Evolutionary conservation across 192 early-diverging fungal species (phyloP).

Genomic region (Kappamyces sp.): DNA sequence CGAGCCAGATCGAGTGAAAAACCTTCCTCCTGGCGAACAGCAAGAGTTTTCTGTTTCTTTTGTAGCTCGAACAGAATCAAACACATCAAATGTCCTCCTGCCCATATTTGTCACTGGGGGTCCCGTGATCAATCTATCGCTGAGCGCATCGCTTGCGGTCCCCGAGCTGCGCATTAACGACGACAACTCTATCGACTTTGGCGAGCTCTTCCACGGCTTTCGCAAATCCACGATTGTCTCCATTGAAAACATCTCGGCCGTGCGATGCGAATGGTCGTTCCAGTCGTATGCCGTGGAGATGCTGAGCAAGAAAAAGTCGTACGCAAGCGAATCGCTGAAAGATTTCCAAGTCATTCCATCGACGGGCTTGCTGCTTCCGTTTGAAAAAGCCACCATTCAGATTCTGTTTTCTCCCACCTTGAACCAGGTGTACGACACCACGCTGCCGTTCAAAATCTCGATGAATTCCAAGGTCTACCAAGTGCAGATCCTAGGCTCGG

Average conservation of each 20-base stretch:
- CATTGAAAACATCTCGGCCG: slow-evolving; percentile 40
- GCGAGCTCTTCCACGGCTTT: slow-evolving; percentile 44
- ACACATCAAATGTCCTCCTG: slow-evolving; percentile 28
- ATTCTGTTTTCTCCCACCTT: slow-evolving; percentile 41
- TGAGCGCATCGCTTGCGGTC: slow-evolving; percentile 44
- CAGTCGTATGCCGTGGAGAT: neutral
- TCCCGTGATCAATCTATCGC: slow-evolving; percentile 34
- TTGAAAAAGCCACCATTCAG: slow-evolving; percentile 33
- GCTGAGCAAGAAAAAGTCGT: slow-evolving; percentile 27
- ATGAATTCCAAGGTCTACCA: slow-evolving; percentile 37
- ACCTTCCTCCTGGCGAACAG: slow-evolving; percentile 35
- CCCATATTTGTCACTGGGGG: slow-evolving; percentile 45
- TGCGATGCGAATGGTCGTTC: slow-evolving; percentile 48
- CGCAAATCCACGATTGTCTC: slow-evolving; percentile 40
- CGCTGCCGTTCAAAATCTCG: slow-evolving; percentile 38
- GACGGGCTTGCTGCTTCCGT: slow-evolving; percentile 38
- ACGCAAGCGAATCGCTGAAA: slow-evolving; percentile 10
- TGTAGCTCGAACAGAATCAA: slow-evolving; percentile 36
- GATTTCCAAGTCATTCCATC: slow-evolving; percentile 46
- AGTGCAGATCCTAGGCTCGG: slow-evolving; percentile 37
- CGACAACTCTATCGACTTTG: slow-evolving; percentile 40
- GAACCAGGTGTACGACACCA: slow-evolving; percentile 40
- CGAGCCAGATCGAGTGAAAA: slow-evolving; percentile 50
- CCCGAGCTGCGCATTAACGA: slow-evolving; percentile 36
- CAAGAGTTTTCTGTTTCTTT: slow-evolving; percentile 38